Conservation (phyloP, 495 filamentous ascomycete genomes). For the Amphirosellinia nigrospora region DNA sequence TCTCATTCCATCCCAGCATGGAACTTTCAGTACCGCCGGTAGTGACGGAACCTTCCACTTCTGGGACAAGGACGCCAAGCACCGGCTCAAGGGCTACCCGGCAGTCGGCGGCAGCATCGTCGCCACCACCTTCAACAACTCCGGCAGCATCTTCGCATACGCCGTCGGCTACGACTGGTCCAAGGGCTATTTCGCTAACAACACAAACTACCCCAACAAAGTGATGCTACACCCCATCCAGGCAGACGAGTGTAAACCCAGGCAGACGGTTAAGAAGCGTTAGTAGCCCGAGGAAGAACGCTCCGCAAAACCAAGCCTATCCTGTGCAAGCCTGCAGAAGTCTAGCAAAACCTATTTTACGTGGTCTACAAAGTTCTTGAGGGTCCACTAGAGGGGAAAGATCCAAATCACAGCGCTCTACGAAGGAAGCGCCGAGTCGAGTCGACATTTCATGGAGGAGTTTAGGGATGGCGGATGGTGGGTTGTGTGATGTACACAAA, state of each 20-base stretch:
- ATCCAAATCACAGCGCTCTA: not conserved
- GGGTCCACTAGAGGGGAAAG: not conserved
- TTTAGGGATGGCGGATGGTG: not conserved
- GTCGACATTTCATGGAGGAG: not conserved
- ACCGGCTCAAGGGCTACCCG: constrained; percentile 87
- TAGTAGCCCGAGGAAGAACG: constrained; percentile 39
- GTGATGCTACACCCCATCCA: constrained; percentile 84
- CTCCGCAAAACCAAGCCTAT: not conserved
- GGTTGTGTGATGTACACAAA: not conserved
- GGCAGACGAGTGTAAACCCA: constrained; percentile 81
- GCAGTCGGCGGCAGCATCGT: constrained; percentile 80
- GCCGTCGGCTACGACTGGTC: constrained; percentile 95
- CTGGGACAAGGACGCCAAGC: constrained; percentile 90
- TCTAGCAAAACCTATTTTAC: no score
- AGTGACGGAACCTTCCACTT: constrained; percentile 89
- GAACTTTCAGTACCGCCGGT: constrained; percentile 90
- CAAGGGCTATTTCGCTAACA: constrained; percentile 82
- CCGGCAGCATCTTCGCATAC: constrained; percentile 85
- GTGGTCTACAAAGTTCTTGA: not conserved
- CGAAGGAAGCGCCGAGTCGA: not conserved
- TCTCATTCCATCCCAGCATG: constrained; percentile 83
- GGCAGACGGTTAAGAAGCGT: constrained; percentile 73
- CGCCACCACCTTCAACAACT: constrained; percentile 76
- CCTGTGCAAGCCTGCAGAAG: not conserved
- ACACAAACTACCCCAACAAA: constrained; percentile 72